Conservation (phyloP, 1,139 yeast genomes). For the Geotrichum fermentans region DNA sequence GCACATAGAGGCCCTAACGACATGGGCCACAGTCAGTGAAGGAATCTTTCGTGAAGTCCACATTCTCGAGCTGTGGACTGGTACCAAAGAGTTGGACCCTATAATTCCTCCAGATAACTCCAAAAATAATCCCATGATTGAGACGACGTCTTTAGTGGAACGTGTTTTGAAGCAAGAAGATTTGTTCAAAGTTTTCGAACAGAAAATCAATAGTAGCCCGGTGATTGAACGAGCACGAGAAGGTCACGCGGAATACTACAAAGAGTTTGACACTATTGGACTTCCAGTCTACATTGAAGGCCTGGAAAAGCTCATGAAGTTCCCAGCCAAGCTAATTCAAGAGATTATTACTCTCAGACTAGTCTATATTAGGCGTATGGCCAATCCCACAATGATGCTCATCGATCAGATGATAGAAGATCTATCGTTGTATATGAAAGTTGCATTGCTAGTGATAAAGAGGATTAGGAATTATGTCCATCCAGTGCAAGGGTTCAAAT, state of each 20-base stretch:
- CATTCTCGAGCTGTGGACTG: constrained; percentile 65
- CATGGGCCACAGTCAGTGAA: constrained; percentile 76
- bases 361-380: constrained; percentile 69
- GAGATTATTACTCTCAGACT: constrained; percentile 75
- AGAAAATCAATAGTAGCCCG: constrained; percentile 59
- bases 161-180: constrained; percentile 77
- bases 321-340: constrained; percentile 76
- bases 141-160: constrained; percentile 64
- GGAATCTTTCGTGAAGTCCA: constrained; percentile 59
- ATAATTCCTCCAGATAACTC: constrained; percentile 36
- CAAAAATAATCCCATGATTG: constrained; percentile 13
- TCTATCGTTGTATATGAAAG: constrained; percentile 67
- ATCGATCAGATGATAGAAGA: constrained; percentile 92
- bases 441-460: constrained; percentile 72
- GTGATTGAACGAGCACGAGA: constrained; percentile 76
- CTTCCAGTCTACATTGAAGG: constrained; percentile 71
- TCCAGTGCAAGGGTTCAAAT: constrained; percentile 58
- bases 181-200: constrained; percentile 57
- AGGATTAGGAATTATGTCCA: constrained; percentile 60
- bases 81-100: constrained; percentile 69
- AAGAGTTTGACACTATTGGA: constrained; percentile 61
- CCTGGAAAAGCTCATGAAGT: constrained; percentile 60
- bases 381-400: constrained; percentile 90
- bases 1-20: constrained; percentile 69
- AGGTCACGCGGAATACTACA: constrained; percentile 60